Conservation (phyloP, 106 monocot genomes). For the Ottelia alismoides region DNA sequence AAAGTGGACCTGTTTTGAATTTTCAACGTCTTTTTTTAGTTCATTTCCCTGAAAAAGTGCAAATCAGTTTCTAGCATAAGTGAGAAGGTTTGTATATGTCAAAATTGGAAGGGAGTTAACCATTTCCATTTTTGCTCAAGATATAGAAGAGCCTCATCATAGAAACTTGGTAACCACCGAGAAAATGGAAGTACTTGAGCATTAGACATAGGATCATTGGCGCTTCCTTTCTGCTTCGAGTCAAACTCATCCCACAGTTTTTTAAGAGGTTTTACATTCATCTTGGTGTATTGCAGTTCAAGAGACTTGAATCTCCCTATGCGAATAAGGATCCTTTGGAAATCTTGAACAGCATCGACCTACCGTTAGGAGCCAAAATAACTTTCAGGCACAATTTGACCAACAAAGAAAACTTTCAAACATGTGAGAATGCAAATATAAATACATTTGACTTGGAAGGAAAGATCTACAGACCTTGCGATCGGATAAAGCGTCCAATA, state of each 20-base stretch:
- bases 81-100: too few relatives aligned
- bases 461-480: conserved; percentile 48
- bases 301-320: conserved; percentile 84
- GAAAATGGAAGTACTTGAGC: conserved; percentile 33
- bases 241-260: conserved; percentile 97
- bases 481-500: conserved; percentile 72
- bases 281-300: conserved; percentile 74
- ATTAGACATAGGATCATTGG: conserved; percentile 22
- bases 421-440: not conserved
- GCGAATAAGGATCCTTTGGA: conserved; percentile 71
- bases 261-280: conserved; percentile 70
- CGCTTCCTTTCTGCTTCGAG: conserved; percentile 26
- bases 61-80: too few relatives aligned
- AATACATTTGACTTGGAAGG: not conserved
- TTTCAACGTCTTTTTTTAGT: too few relatives aligned
- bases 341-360: conserved; percentile 94
- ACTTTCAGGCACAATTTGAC: not conserved
- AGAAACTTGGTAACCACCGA: conserved; percentile 92
- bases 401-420: not conserved
- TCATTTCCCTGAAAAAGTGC: too few relatives aligned
- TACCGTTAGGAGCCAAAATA: conserved; percentile 9
- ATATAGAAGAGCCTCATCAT: conserved; percentile 86
- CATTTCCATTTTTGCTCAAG: conserved; percentile 99
- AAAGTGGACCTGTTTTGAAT: too few relatives aligned
- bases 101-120: conserved; percentile 35